Base-by-base conservation (phyloP, 2,329 filamentous ascomycete species). In the Chaetomium globosum region DNA sequence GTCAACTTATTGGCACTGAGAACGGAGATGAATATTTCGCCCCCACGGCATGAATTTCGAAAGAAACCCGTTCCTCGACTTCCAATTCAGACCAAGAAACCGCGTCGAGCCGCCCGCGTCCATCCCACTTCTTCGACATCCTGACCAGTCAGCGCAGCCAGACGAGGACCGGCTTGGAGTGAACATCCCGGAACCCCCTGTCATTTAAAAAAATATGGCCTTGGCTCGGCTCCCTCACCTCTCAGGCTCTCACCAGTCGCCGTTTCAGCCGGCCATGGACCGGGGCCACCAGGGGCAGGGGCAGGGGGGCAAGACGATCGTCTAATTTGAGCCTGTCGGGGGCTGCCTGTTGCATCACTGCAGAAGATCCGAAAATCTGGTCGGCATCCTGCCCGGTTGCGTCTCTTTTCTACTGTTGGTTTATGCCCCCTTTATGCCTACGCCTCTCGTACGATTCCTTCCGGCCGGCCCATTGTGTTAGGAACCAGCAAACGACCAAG, bases 261-360 rank as follows among this genome's bases (percentile, higher is more conserved):
- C 65, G 71, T 72, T 73, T 73, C 71, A 73, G 65, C 69, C 68
- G 63, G 59, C 59, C 67, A 68, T 23, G 67, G 67, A 63, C 58
- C 68, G 16, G 39, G 39, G 39, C 13, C 39, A 43, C 39, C 39
- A 43, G 39, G 39, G 39, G 39, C 39, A 43, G 39, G 39, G 39
- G 39, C 39, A 67, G 68, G 70, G 61, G 69, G 66, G 52, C 53
- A 54, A 59, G 69, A 67, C 58, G 64, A 68, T 69, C 61, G 64
- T 64, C 68, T 69, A 72, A 70, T 73, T 71, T 71, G 68, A 64
- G 67, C 64, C 55, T 63, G 65, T 59, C 56, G 53, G 66, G 68
- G 65, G 46, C 52, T 64, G 67, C 63, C 63, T 68, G 65, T 63
- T 64, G 49, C 63, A 65, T 65, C 67, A 67, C 57, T 23, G 51